Percentiles rank a stretch among this genome's conserved stretches.
Evolutionary conservation across 805 yeast genomes (phyloP).

Genomic region (Myxozyma kluyveri): DNA sequence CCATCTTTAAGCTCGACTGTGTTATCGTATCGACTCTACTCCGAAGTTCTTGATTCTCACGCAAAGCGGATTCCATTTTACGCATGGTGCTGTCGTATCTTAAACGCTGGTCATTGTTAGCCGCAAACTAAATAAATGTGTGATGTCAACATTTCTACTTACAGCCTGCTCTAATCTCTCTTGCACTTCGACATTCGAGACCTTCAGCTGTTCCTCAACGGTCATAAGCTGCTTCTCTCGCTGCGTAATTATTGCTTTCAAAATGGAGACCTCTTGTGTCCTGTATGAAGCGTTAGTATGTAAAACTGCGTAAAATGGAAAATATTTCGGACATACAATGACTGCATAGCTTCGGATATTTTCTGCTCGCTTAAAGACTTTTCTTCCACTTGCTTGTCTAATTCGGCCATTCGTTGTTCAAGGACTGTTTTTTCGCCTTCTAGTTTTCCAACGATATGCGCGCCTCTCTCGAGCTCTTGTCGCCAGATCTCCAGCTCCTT

Average conservation of each 20-base stretch:
- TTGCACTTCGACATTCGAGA: conserved; percentile 27
- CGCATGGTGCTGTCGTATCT: conserved; percentile 23
- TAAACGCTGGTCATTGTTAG: conserved; percentile 30
- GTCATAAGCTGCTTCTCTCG: conserved; percentile 34
- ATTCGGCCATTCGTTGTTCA: conserved; percentile 35
- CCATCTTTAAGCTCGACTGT: conserved; percentile 41
- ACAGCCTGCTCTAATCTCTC: conserved; percentile 21
- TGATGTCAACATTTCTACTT: conserved; percentile 19
- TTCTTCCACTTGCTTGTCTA: conserved; percentile 37
- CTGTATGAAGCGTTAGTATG: no score
- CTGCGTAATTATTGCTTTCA: conserved; percentile 33
- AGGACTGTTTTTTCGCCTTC: conserved; percentile 39
- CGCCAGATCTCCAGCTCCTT: conserved; percentile 37
- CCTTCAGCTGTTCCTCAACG: conserved; percentile 36
- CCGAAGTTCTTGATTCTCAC: conserved; percentile 48
- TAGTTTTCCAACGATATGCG: conserved; percentile 39
- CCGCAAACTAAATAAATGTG: conserved; percentile 35
- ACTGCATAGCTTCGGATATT: conserved; percentile 14
- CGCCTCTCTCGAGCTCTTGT: conserved; percentile 39
- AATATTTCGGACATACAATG: conserved; percentile 11
- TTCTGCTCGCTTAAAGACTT: conserved; percentile 31
- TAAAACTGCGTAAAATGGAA: no score
- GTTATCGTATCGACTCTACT: conserved; percentile 43
- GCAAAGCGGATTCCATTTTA: conserved; percentile 31
- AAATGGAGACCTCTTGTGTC: conserved; percentile 28